A percentile compares a stretch with the other conserved stretches of the same genome.
Evolutionary conservation across 805 yeast genomes (phyloP).

Genomic region (Saccharomyces mikatae): DNA sequence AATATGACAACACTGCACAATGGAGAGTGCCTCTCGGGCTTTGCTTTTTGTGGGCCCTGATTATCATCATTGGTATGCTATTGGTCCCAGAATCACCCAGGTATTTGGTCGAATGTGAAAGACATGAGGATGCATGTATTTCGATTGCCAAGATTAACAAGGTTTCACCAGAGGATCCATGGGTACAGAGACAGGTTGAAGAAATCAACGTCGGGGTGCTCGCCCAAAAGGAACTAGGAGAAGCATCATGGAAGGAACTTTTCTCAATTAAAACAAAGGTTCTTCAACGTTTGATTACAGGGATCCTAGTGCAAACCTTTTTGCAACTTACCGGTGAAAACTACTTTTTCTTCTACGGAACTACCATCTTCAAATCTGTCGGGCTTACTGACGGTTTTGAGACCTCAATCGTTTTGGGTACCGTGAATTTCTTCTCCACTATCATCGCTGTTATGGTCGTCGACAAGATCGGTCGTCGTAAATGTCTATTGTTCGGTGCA

Average conservation of each 20-base stretch:
- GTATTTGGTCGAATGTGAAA: slow-evolving; percentile 44
- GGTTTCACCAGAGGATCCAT: slow-evolving; percentile 36
- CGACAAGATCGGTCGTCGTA: slow-evolving; percentile 47
- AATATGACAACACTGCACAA: slow-evolving; percentile 31
- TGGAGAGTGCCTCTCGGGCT: slow-evolving; percentile 55
- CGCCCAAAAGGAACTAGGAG: slow-evolving; percentile 48
- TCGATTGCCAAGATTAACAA: slow-evolving; percentile 49
- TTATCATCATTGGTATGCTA: slow-evolving; percentile 49
- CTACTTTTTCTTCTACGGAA: slow-evolving; percentile 61
- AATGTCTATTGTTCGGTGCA: slow-evolving; percentile 40
- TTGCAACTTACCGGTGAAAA: slow-evolving; percentile 61
- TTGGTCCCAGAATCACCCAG: slow-evolving; percentile 60
- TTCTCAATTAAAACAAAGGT: slow-evolving; percentile 66
- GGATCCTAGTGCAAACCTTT: slow-evolving; percentile 52
- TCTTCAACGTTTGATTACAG: slow-evolving; percentile 38
- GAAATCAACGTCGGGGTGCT: slow-evolving; percentile 47
- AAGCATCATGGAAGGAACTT: slow-evolving; percentile 33
- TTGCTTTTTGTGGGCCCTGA: slow-evolving; percentile 30
- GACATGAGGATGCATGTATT: slow-evolving; percentile 49
- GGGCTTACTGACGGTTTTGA: slow-evolving; percentile 50
- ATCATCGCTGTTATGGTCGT: slow-evolving; percentile 42
- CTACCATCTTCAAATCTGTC: slow-evolving; percentile 51
- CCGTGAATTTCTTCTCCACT: slow-evolving; percentile 51
- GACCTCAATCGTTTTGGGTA: slow-evolving; percentile 51
- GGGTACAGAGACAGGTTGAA: slow-evolving; percentile 42